These are phyloP conservation scores for Dillenia turbinata DNA, from an alignment of 164 flowering plant genomes.

Conservation along the genomic window DNA sequence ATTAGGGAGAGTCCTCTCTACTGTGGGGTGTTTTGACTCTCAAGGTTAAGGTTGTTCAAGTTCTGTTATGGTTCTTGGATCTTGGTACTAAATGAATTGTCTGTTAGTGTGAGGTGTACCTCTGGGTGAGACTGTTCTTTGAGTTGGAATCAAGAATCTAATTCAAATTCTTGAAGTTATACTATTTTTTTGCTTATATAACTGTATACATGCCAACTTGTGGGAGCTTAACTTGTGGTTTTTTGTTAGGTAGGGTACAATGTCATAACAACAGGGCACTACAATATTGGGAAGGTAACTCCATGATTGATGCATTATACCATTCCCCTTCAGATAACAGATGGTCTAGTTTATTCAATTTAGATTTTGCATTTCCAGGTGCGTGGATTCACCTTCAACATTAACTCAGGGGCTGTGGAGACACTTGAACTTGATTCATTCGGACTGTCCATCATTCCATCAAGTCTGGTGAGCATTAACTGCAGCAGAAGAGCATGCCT, in stretches of 20 bases:
- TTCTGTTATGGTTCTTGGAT: neutral
- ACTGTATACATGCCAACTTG: neutral
- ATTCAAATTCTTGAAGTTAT: neutral
- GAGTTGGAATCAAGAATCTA: neutral
- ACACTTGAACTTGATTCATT: constrained; percentile 83
- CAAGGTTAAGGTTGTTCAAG: neutral
- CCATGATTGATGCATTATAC: constrained; percentile 3
- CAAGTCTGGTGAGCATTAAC: constrained; percentile 57
- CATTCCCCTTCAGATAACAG: neutral
- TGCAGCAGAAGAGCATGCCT: neutral
- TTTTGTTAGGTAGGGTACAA: constrained; percentile 72
- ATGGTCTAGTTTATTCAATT: constrained; percentile 1
- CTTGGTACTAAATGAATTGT: neutral
- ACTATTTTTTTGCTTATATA: neutral
- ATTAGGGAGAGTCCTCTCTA: no score
- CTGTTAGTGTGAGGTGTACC: no score
- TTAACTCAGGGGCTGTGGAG: constrained; percentile 64
- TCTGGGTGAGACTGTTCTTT: neutral
- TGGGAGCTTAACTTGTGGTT: constrained; percentile 14
- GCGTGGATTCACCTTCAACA: constrained; percentile 68
- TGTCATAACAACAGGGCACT: constrained; percentile 58
- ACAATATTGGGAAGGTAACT: constrained; percentile 69
- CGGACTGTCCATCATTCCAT: constrained; percentile 77
- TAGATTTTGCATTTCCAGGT: constrained; percentile 36
- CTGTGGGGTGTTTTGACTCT: no score